These are phyloP conservation scores for Pistacia atlantica DNA, from an alignment of 345 rosid species.

Conservation along the genomic window DNA sequence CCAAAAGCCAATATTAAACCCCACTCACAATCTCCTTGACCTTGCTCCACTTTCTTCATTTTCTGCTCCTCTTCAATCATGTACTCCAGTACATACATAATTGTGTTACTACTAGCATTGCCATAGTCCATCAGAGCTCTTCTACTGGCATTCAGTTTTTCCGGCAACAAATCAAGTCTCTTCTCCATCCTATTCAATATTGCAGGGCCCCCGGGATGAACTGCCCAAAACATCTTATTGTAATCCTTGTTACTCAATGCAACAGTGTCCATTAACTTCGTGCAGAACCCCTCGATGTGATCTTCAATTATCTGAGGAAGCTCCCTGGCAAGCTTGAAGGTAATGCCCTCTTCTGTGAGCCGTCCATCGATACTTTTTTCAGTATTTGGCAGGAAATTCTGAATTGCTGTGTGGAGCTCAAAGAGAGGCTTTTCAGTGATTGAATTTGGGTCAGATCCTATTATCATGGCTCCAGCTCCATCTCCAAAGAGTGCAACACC, in stretches of 20 bases:
- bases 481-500: constrained; percentile 96
- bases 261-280: constrained; percentile 49
- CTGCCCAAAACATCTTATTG: constrained; percentile 90
- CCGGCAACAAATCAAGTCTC: constrained; percentile 68
- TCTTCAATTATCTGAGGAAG: constrained; percentile 95
- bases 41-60: constrained; percentile 24
- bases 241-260: constrained; percentile 55
- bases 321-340: constrained; percentile 85
- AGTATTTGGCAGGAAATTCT: constrained; percentile 77
- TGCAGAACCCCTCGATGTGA: constrained; percentile 78
- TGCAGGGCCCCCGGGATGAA: constrained; percentile 99
- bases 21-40: constrained; percentile 46
- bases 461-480: constrained; percentile 86
- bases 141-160: constrained; percentile 79
- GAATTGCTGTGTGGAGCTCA: constrained; percentile 86
- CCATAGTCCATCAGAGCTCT: constrained; percentile 92
- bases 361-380: constrained; percentile 83
- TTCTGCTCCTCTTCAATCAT: constrained; percentile 78
- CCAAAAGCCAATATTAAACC: constrained; percentile 93
- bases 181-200: constrained; percentile 85
- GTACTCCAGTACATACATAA: constrained; percentile 88
- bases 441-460: constrained; percentile 70
- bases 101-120: constrained; percentile 92
- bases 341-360: constrained; percentile 88
- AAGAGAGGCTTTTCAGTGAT: constrained; percentile 69